Conservation (phyloP, 202 grass and related monocot species). For the Schoenoplectus triqueter region DNA sequence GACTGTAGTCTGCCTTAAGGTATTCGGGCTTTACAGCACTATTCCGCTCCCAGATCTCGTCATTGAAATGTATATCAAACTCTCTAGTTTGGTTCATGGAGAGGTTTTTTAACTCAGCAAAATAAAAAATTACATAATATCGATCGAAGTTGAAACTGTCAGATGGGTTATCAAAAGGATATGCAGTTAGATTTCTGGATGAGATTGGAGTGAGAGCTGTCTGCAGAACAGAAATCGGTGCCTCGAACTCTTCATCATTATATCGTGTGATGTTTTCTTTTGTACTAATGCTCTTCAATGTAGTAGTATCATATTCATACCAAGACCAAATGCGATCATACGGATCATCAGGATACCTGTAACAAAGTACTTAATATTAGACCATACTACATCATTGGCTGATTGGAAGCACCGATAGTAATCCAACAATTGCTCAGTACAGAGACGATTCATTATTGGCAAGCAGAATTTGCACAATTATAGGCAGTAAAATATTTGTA, state of each 20-base stretch:
- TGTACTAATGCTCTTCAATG: neutral
- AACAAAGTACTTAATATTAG: neutral
- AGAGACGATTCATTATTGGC: neutral
- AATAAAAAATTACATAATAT: constrained; percentile 10
- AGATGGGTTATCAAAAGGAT: neutral
- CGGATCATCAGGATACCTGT: neutral
- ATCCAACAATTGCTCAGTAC: neutral
- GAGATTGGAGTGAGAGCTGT: constrained; percentile 43
- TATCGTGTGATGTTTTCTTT: neutral
- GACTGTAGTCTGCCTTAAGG: neutral
- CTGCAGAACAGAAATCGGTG: constrained; percentile 52
- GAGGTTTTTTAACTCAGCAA: neutral
- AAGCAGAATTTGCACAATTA: neutral
- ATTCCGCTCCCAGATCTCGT: neutral
- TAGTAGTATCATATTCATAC: neutral
- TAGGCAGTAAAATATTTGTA: neutral
- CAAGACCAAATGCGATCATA: neutral
- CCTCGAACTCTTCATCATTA: neutral
- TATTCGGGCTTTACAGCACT: neutral
- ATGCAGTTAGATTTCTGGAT: constrained; percentile 6
- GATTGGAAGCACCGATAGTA: neutral
- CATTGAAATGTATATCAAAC: neutral
- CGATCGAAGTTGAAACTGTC: neutral
- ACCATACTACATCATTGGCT: neutral
- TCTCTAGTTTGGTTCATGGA: neutral